Percentiles rank a stretch among this genome's conserved stretches.
These are phyloP conservation scores for Hydnomerulius pinastri DNA, from an alignment of 768 basidiomycete species.

Conservation along the genomic window DNA sequence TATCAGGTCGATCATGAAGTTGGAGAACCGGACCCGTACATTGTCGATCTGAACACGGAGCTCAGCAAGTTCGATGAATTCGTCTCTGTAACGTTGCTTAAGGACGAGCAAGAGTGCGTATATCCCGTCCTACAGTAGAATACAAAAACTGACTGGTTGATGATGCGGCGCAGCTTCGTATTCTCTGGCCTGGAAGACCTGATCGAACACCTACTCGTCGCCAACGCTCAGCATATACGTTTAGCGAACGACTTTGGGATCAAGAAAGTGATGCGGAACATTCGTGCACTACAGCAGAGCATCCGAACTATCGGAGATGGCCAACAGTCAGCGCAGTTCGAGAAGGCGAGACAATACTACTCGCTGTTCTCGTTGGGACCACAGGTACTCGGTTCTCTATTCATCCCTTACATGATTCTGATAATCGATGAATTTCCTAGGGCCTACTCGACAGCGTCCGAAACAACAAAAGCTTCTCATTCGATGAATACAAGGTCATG, in stretches of 20 bases:
- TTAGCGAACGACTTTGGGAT: constrained; percentile 74
- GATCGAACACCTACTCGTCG: constrained; percentile 82
- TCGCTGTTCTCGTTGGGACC: constrained; percentile 74
- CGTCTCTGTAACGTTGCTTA: constrained; percentile 59
- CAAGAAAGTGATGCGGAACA: constrained; percentile 85
- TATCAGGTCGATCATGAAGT: constrained; percentile 82
- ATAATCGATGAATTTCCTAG: constrained; percentile 40
- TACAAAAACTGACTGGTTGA: neutral
- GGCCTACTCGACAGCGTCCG: constrained; percentile 76
- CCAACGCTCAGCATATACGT: constrained; percentile 69
- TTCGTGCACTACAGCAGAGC: constrained; percentile 89
- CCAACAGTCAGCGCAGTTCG: constrained; percentile 64
- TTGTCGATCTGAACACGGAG: constrained; percentile 83
- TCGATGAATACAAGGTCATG: constrained; percentile 93
- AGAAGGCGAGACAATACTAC: constrained; percentile 79
- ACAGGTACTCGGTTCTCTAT: constrained; percentile 48
- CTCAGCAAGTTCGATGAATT: constrained; percentile 76
- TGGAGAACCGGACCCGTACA: constrained; percentile 87
- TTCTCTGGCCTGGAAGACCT: constrained; percentile 85
- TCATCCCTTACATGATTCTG: neutral
- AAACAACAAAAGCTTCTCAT: constrained; percentile 64
- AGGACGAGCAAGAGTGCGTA: constrained; percentile 67
- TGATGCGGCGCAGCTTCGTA: constrained; percentile 64
- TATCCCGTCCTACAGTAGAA: neutral
- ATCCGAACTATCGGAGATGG: constrained; percentile 74